Evolutionary conservation across 2,329 filamentous ascomycete species (phyloP), one percentile per base, ranked within the genome.

Genomic region (Cercospora sp.): DNA sequence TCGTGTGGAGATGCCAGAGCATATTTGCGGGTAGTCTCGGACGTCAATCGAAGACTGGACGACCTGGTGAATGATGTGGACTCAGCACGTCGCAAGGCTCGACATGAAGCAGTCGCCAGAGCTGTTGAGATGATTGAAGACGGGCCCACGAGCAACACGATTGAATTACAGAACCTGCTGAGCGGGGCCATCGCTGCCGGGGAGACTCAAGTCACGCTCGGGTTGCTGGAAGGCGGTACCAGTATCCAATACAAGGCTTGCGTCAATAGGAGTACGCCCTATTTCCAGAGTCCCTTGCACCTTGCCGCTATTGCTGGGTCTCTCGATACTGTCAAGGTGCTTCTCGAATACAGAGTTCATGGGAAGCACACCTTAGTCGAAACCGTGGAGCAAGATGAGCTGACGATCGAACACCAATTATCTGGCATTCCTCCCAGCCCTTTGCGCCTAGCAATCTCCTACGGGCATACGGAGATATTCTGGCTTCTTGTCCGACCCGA

Each of bases 141-240:
- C 31, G 31, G 31, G 31, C 31, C 31, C 31, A 33, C 31, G 31
- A n/a, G 55, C 30, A n/a, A 6, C 2, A 26, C 8, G n/a, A 26
- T 33, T 5, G 42, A 66, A 31, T 7, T 20, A 9, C 64, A 63
- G n/a, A 66, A 66, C 13, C 51, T 66, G 9, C 36, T 66, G 26
- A 55, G 64, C 26, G 64, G 26, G 9, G 64, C 64, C 53, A 26
- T n/a, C 20, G 20, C 55, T 20, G 31, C 39, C n/a, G 61, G 61
- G 5, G 53, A 65, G 18, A 16, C n/a, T n/a, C 3, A 16, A 7
- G 16, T 59, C 18, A 31, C 42, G n/a, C 18, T n/a, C 1, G 13
- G 16, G 18, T 12, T 65, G 13, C 20, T 64, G 48, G 18, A 48
- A 8, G 18, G 28, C 13, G 10, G 13, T 13, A n/a, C 7, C 26